Evolutionary conservation across 2,329 filamentous ascomycete genomes (phyloP).

Genomic region (Gremmenia infestans): DNA sequence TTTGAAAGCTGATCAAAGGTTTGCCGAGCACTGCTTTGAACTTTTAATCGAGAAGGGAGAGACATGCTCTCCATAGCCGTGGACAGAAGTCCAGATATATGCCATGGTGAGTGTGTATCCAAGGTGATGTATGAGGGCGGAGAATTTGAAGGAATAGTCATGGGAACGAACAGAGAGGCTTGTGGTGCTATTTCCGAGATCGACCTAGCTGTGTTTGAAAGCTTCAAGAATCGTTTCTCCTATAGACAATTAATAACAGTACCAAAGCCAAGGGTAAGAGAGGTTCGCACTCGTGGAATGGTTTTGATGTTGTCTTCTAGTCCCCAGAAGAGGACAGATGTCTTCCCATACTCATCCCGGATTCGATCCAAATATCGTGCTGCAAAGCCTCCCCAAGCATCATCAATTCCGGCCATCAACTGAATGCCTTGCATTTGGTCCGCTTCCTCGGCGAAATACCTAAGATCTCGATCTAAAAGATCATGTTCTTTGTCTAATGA

Average conservation of each 20-base stretch:
- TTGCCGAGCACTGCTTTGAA: constrained; percentile 35
- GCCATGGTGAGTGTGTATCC: constrained; percentile 67
- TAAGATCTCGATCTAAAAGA: constrained; percentile 81
- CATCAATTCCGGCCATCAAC: constrained; percentile 64
- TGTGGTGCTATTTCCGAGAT: constrained; percentile 64
- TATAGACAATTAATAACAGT: constrained; percentile 28
- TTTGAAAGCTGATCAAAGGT: constrained; percentile 60
- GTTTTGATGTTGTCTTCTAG: constrained; percentile 58
- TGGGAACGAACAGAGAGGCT: constrained; percentile 72
- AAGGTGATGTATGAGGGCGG: constrained; percentile 55
- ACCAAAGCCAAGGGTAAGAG: constrained; percentile 3
- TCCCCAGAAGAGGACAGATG: constrained; percentile 82
- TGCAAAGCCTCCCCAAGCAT: constrained; percentile 78
- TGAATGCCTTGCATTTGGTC: constrained; percentile 90
- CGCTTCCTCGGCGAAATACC: constrained; percentile 86
- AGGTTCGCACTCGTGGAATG: constrained; percentile 45
- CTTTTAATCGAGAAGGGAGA: constrained; percentile 65
- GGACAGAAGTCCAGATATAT: constrained; percentile 70
- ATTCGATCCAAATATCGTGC: constrained; percentile 70
- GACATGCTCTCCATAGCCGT: constrained; percentile 74
- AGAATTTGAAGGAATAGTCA: constrained; percentile 55
- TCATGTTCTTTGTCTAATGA: constrained; percentile 76
- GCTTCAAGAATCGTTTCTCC: constrained; percentile 59
- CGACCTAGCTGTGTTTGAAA: constrained; percentile 70
- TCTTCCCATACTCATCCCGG: constrained; percentile 87